phyloP scores from a whole-genome alignment of 352 stramenopile species.

The Phytopythium montanum region DNA sequence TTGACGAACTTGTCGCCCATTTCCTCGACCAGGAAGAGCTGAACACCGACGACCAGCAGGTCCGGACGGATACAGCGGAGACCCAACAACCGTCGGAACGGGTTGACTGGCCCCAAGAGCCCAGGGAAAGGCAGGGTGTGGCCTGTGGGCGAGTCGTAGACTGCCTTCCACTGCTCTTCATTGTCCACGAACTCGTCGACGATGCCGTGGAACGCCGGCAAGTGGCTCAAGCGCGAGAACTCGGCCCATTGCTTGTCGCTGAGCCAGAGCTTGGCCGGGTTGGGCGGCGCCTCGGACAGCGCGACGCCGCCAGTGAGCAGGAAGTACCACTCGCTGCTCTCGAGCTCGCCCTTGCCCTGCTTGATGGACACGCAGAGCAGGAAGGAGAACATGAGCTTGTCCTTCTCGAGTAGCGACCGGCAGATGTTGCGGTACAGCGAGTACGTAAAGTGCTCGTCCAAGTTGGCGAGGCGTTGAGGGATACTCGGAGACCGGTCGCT shows the following conservation, averaged over 20 bases:
- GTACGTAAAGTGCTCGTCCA: slow-evolving; percentile 90
- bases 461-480: slow-evolving; percentile 67
- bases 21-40: slow-evolving; percentile 85
- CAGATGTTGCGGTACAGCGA: slow-evolving; percentile 93
- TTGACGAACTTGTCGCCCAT: slow-evolving; percentile 93
- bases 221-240: slow-evolving; percentile 82
- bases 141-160: slow-evolving; percentile 85
- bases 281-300: slow-evolving; percentile 86
- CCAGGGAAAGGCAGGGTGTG: slow-evolving; percentile 79
- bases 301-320: slow-evolving; percentile 92
- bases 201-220: slow-evolving; percentile 79
- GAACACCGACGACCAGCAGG: slow-evolving; percentile 85
- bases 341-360: slow-evolving; percentile 70
- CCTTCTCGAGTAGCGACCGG: slow-evolving; percentile 90
- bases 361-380: slow-evolving; percentile 87
- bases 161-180: slow-evolving; percentile 78
- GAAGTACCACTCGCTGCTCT: slow-evolving; percentile 91
- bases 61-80: slow-evolving; percentile 85
- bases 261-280: slow-evolving; percentile 89
- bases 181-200: slow-evolving; percentile 79
- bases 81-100: slow-evolving; percentile 73
- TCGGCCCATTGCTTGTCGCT: slow-evolving; percentile 92
- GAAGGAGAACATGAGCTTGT: slow-evolving; percentile 94
- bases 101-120: slow-evolving; percentile 48
- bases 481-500: slow-evolving; percentile 81